Percentiles rank a stretch among this genome's conserved stretches.
Conservation (phyloP, 2,329 filamentous ascomycete species). For the Diaporthe vexans region DNA sequence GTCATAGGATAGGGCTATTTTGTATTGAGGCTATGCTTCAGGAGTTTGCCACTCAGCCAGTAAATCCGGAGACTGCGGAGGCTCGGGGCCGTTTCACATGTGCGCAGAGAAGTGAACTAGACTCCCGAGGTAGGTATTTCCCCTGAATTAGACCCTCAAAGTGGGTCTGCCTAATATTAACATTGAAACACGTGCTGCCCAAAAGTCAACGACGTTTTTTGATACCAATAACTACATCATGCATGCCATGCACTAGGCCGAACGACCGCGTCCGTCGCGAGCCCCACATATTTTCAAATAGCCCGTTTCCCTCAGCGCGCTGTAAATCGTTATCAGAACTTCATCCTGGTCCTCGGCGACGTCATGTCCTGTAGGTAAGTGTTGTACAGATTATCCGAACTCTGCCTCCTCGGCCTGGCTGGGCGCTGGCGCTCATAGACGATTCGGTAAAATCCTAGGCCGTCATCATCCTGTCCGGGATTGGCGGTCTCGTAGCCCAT, state of each 20-base stretch:
- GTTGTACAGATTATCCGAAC: slow-evolving; percentile 23
- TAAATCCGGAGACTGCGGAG: background rate
- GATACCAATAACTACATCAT: background rate
- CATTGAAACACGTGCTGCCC: slow-evolving; percentile 17
- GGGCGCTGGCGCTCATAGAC: slow-evolving; percentile 20
- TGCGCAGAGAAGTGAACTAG: background rate
- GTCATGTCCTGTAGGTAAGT: slow-evolving; percentile 37
- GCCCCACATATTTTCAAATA: background rate
- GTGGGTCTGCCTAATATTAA: slow-evolving; percentile 13
- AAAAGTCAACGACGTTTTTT: background rate
- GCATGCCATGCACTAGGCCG: slow-evolving; percentile 15
- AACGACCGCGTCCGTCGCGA: background rate
- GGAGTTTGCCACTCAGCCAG: background rate
- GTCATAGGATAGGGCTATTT: background rate
- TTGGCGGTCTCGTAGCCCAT: slow-evolving; percentile 54
- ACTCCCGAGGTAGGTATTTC: background rate
- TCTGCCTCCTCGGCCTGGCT: background rate
- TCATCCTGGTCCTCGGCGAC: slow-evolving; percentile 25
- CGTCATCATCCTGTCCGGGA: slow-evolving; percentile 47
- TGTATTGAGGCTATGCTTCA: background rate
- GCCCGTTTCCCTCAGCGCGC: background rate
- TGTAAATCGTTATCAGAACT: background rate
- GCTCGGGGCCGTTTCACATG: slow-evolving; percentile 21
- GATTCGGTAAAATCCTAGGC: slow-evolving; percentile 34
- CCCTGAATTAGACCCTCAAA: slow-evolving; percentile 7